Conservation (phyloP, 1,284 basidiomycete species). For the Pseudozyma tsukubaensis region DNA sequence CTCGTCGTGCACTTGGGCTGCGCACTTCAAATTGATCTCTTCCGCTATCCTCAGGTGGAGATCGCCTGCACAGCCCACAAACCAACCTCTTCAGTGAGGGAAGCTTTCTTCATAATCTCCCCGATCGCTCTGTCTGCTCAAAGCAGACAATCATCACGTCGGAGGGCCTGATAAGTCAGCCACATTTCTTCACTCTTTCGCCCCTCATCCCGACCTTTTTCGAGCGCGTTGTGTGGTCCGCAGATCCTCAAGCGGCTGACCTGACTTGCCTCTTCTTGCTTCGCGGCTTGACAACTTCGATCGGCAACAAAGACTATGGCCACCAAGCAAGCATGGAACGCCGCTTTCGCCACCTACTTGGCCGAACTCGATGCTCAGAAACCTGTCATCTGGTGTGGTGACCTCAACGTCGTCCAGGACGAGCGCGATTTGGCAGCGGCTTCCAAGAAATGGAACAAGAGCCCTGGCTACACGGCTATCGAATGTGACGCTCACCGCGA, state of each 20-base stretch:
- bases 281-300: not conserved
- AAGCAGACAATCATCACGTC: slow-evolving; percentile 5
- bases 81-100: slow-evolving; percentile 4
- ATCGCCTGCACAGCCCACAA: slow-evolving; percentile 18
- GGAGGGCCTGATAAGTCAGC: slow-evolving; percentile 42
- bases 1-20: slow-evolving; percentile 7
- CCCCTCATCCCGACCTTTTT: not conserved
- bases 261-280: not conserved
- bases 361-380: slow-evolving; percentile 79
- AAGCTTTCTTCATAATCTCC: slow-evolving; percentile 36
- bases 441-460: slow-evolving; percentile 70
- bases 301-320: slow-evolving; percentile 29
- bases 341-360: slow-evolving; percentile 74
- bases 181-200: slow-evolving; percentile 11
- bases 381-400: slow-evolving; percentile 88
- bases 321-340: slow-evolving; percentile 59
- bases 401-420: slow-evolving; percentile 81
- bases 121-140: slow-evolving; percentile 7
- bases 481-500: slow-evolving; percentile 72
- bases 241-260: not conserved
- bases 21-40: slow-evolving; percentile 17
- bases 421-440: slow-evolving; percentile 68
- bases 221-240: too few relatives aligned
- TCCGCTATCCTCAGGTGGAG: slow-evolving; percentile 37
- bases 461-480: slow-evolving; percentile 71